These are phyloP conservation scores for Pontederia crassipes DNA, from an alignment of 176 grass and related monocot genomes.

Conservation along the genomic window DNA sequence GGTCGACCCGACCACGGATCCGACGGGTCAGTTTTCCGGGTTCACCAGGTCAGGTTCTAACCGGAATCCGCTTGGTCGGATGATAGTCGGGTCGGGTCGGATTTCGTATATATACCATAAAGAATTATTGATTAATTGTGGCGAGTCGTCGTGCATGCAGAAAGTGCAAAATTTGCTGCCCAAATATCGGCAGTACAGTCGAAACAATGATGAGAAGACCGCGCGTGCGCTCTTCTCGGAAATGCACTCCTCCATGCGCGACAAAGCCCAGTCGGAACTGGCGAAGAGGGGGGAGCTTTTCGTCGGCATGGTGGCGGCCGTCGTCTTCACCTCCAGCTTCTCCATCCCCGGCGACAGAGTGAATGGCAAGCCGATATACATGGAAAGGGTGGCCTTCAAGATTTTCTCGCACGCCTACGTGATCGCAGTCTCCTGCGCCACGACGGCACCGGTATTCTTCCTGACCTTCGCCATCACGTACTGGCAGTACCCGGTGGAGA, in stretches of 20 bases:
- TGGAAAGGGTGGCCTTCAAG: conserved; percentile 16
- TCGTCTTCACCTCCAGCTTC: conserved; percentile 33
- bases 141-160: not conserved
- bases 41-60: too few species aligned
- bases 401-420: conserved; percentile 29
- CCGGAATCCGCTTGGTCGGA: too few species aligned
- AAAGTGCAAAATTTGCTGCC: conserved; percentile 12
- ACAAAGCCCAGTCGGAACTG: conserved; percentile 1
- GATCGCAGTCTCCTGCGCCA: conserved; percentile 16
- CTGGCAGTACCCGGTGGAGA: conserved; percentile 18
- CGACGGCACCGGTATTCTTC: conserved; percentile 19
- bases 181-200: conserved; percentile 3
- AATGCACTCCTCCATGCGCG: not conserved
- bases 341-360: conserved; percentile 32
- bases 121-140: too few species aligned
- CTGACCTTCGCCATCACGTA: conserved; percentile 24
- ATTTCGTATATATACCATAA: too few species aligned
- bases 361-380: conserved; percentile 10
- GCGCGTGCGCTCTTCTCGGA: conserved; percentile 23
- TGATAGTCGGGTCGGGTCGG: too few species aligned
- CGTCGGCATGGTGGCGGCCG: conserved; percentile 21
- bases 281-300: conserved; percentile 23
- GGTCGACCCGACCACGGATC: too few species aligned
- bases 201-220: conserved; percentile 12
- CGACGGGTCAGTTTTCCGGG: too few species aligned